Conservation (phyloP, 352 stramenopile species). For the Phytopythium vexans region DNA sequence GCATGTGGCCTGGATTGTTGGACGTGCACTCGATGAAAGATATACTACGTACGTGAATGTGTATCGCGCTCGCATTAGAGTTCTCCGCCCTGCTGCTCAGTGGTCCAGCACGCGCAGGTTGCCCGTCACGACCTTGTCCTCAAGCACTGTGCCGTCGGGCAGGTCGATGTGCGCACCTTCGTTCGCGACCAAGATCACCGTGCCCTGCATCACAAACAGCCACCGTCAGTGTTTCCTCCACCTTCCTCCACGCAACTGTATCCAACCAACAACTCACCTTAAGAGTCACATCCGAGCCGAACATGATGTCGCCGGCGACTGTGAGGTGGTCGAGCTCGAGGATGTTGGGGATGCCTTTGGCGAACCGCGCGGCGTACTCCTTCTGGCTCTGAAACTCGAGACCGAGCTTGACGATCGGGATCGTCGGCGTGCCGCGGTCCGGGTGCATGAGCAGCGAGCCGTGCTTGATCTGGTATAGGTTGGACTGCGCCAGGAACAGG, state of each 20-base stretch:
- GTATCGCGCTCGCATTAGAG: neutral
- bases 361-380: conserved; percentile 87
- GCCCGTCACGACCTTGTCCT: conserved; percentile 94
- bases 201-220: conserved; percentile 54
- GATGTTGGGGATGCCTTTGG: conserved; percentile 90
- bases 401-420: conserved; percentile 92
- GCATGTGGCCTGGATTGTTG: neutral
- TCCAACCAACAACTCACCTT: conserved; percentile 51
- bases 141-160: conserved; percentile 89
- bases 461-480: conserved; percentile 93
- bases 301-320: conserved; percentile 91
- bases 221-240: neutral
- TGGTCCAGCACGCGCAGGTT: conserved; percentile 93
- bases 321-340: conserved; percentile 93
- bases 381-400: conserved; percentile 88
- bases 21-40: conserved; percentile 1
- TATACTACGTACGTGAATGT: conserved; percentile 22
- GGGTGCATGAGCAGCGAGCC: conserved; percentile 89
- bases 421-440: conserved; percentile 71
- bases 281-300: conserved; percentile 90
- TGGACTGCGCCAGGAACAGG: conserved; percentile 93
- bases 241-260: neutral
- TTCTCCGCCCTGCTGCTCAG: conserved; percentile 31
- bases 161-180: conserved; percentile 93
- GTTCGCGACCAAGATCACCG: conserved; percentile 94